A percentile compares a stretch with the other conserved stretches of the same genome.
phyloP scores from a whole-genome alignment of 192 early-diverging fungal species.

The Entophlyctis helioformis region DNA sequence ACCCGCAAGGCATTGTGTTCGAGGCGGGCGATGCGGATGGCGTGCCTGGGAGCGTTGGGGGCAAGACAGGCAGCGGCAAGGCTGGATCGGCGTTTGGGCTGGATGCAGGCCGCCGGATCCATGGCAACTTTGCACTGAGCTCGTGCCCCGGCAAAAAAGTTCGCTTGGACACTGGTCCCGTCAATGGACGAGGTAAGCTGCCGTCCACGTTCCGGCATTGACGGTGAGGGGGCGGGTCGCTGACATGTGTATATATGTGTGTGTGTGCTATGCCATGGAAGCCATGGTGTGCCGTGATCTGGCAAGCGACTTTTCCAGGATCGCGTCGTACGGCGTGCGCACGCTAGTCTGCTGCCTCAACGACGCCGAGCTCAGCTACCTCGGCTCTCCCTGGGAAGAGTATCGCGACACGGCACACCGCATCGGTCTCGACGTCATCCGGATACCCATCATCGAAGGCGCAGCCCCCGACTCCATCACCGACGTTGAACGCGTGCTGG shows the following conservation, averaged over 20 bases:
- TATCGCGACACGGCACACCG: conserved; percentile 39
- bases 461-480: conserved; percentile 41
- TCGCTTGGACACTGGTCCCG: conserved; percentile 50
- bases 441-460: conserved; percentile 62
- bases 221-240: no score
- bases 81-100: no score
- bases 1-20: no score
- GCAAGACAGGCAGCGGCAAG: no score
- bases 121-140: conserved; percentile 59
- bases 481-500: conserved; percentile 42
- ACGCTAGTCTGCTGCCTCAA: conserved; percentile 40
- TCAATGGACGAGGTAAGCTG: conserved; percentile 34
- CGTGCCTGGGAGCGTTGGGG: no score
- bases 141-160: conserved; percentile 76
- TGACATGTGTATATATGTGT: not conserved
- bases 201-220: not conserved
- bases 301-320: conserved; percentile 55
- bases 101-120: no score
- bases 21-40: no score
- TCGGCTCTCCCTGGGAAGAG: conserved; percentile 52
- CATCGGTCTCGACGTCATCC: conserved; percentile 43
- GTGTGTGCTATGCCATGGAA: not conserved
- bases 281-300: conserved; percentile 61
- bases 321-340: conserved; percentile 40
- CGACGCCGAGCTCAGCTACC: conserved; percentile 49